These are phyloP conservation scores for Saturnispora quitensis DNA, from an alignment of 805 yeast genomes.

Conservation along the genomic window DNA sequence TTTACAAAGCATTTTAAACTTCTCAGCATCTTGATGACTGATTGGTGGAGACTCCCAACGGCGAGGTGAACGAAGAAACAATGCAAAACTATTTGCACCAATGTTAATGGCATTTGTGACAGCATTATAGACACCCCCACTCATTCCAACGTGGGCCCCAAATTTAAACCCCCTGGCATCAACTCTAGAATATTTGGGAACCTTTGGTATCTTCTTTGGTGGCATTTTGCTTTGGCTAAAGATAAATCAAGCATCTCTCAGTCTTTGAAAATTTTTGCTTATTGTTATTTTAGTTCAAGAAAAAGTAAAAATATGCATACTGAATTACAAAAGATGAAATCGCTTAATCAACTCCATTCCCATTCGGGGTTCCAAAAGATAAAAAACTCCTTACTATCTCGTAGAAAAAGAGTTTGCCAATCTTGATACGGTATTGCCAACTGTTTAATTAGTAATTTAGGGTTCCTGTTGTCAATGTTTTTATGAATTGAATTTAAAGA, in stretches of 20 bases:
- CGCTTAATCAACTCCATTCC: neutral
- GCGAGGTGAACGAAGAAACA: slow-evolving; percentile 83
- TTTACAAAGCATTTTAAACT: slow-evolving; percentile 57
- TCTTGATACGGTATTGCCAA: neutral
- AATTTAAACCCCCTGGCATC: slow-evolving; percentile 40
- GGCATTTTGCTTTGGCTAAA: slow-evolving; percentile 13
- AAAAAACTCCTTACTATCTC: neutral
- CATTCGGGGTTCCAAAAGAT: neutral
- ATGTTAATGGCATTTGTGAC: slow-evolving; percentile 36
- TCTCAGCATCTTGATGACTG: slow-evolving; percentile 53
- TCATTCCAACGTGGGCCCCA: slow-evolving; percentile 84
- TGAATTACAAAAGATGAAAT: neutral
- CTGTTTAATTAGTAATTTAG: neutral
- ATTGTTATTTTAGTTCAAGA: neutral
- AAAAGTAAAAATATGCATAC: too few relatives aligned
- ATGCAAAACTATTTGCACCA: slow-evolving; percentile 77
- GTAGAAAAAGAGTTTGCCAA: neutral
- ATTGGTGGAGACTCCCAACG: slow-evolving; percentile 84
- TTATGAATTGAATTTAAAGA: neutral
- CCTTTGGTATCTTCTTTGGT: slow-evolving; percentile 15
- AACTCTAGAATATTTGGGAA: slow-evolving; percentile 31
- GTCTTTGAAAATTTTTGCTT: neutral
- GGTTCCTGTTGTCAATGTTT: neutral
- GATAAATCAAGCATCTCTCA: neutral
- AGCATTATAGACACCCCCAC: slow-evolving; percentile 51